Conservation (phyloP, 192 early-diverging fungal species). For the Linnemannia hyalina region DNA sequence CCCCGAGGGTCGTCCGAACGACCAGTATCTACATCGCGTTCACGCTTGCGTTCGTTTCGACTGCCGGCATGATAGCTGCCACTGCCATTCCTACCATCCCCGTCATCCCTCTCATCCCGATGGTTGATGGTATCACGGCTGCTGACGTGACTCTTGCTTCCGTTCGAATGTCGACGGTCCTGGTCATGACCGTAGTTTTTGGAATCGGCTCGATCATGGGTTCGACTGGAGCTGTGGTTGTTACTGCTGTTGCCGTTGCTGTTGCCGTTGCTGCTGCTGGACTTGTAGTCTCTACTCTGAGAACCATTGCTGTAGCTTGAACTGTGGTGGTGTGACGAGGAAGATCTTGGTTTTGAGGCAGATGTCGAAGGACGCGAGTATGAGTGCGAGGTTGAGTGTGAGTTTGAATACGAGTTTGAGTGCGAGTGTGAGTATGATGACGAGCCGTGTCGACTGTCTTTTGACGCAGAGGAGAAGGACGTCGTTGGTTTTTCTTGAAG, state of each 20-base stretch:
- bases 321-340: conserved; percentile 4
- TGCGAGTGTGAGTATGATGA: neutral
- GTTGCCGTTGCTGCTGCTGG: conserved; percentile 7
- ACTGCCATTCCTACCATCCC: neutral
- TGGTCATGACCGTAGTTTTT: conserved; percentile 20
- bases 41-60: conserved; percentile 32
- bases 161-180: conserved; percentile 35
- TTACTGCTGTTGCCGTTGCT: neutral
- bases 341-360: conserved; percentile 8
- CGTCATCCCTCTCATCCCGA: conserved; percentile 6
- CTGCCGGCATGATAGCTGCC: neutral
- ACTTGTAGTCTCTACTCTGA: conserved; percentile 1
- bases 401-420: neutral
- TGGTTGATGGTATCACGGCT: neutral
- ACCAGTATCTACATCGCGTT: conserved; percentile 13
- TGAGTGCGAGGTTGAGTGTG: neutral
- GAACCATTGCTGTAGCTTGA: neutral
- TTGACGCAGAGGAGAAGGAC: conserved; percentile 1
- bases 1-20: neutral
- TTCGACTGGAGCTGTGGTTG: conserved; percentile 7
- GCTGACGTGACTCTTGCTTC: neutral
- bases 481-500: neutral
- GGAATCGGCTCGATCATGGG: conserved; percentile 34
- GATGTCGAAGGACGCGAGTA: neutral
- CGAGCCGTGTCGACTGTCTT: conserved; percentile 9